Evolutionary conservation across 306 rosid species (phyloP), one percentile per base, ranked within the genome.

Genomic region (Luffa aegyptiaca): DNA sequence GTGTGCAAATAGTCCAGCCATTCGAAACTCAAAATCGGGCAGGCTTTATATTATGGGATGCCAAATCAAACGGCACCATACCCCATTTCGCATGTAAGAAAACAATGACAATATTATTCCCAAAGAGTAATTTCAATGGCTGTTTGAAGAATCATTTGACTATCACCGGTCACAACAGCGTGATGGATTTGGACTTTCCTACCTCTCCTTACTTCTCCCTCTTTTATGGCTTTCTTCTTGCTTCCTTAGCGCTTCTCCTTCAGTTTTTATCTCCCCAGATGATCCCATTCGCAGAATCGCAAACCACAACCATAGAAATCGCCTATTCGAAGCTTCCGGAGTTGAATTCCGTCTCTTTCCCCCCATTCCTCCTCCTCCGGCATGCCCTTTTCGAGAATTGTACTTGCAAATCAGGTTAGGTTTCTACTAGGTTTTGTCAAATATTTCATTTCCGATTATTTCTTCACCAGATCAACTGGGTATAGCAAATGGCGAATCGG

Each of bases 131-230:
- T 63, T 35, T 63, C 44, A 33, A 5, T 26, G 8, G 35, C 70
- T 33, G 6, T 16, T 65, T 6, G 48, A 65, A 36, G 49, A 65
- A 65, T 65, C 85, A 79, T 83, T 79, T 85, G 87, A 81, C 89
- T 86, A 72, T 83, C 79, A 78, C 3, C 14, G 37, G 26, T 36
- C 48, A 8, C 8, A 37, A 16, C 5, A 12, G n/a, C 44, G 70
- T 35, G 39, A 63, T 65, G 21, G 5, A 8, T 65, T 73, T 86
- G 59, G 87, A 74, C 44, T 77, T 70, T 76, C 49, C 68, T 10
- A 7, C 14, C 18, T 51, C 77, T 55, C 80, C 61, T 46, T 17
- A 79, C 58, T 73, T 52, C 61, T 52, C 72, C 59, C 62, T 58
- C 79, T 46, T 26, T 57, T 10, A 35, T 78, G 78, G 77, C 84